Conservation (phyloP, 176 grass and related monocot genomes). For the Zoysia pacifica region DNA sequence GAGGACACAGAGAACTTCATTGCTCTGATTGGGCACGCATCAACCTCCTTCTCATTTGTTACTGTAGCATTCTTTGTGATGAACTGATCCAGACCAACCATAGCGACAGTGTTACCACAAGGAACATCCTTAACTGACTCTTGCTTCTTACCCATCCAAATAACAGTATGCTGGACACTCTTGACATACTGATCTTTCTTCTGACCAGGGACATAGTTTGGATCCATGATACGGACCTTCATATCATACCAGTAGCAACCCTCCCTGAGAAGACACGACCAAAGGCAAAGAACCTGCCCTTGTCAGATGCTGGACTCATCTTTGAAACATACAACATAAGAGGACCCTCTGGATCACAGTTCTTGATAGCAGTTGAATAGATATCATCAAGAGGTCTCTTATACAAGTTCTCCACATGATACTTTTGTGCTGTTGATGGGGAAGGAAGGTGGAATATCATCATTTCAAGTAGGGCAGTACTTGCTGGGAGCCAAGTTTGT, state of each 20-base stretch:
- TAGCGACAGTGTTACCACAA: constrained; percentile 75
- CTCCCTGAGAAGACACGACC: constrained; percentile 68
- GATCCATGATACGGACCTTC: constrained; percentile 80
- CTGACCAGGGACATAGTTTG: constrained; percentile 77
- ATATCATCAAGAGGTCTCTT: constrained; percentile 75
- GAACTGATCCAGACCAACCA: constrained; percentile 80
- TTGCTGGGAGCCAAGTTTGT: constrained; percentile 79
- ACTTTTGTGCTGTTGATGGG: constrained; percentile 60
- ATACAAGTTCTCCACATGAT: constrained; percentile 81
- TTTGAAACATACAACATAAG: constrained; percentile 86
- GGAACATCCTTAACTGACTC: constrained; percentile 78
- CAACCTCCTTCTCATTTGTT: constrained; percentile 70
- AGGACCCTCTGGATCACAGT: constrained; percentile 75
- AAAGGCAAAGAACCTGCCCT: constrained; percentile 77
- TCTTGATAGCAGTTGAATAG: constrained; percentile 70
- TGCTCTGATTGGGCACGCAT: constrained; percentile 72
- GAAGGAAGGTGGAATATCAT: constrained; percentile 85
- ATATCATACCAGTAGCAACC: constrained; percentile 68
- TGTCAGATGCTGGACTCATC: constrained; percentile 87
- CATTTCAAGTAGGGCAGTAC: constrained; percentile 72
- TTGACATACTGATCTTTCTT: constrained; percentile 84
- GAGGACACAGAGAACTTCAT: constrained; percentile 86
- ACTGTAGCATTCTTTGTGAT: constrained; percentile 82
- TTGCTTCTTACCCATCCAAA: constrained; percentile 81
- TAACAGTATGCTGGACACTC: constrained; percentile 78